These are phyloP conservation scores for Microstegium vimineum DNA, from an alignment of 176 grass and related monocot genomes.

Conservation along the genomic window DNA sequence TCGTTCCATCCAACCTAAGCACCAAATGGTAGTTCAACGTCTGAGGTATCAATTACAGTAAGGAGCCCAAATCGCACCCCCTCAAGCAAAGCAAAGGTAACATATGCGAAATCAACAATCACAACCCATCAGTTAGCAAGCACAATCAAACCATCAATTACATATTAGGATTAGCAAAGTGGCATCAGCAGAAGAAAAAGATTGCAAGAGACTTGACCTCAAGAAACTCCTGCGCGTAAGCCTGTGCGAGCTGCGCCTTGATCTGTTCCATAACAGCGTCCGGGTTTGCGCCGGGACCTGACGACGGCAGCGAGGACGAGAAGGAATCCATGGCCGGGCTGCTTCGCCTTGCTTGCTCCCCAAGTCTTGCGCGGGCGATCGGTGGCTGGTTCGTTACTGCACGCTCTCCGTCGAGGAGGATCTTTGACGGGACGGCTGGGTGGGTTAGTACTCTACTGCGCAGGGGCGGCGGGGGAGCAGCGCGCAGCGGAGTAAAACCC, in stretches of 20 bases:
- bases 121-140: too few relatives aligned
- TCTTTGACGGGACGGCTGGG: background rate
- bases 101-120: too few relatives aligned
- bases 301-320: constrained; percentile 64
- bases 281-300: constrained; percentile 27
- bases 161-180: too few relatives aligned
- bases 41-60: background rate
- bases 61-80: too few relatives aligned
- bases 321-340: constrained; percentile 56
- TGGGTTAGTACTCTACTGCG: too few relatives aligned
- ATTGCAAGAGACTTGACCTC: constrained; percentile 39
- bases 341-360: constrained; percentile 29
- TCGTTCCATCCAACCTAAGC: background rate
- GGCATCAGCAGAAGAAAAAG: background rate
- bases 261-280: constrained; percentile 77
- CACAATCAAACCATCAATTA: too few relatives aligned
- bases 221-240: constrained; percentile 77
- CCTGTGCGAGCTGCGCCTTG: constrained; percentile 79
- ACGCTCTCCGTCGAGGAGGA: background rate
- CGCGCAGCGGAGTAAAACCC: constrained; percentile 6
- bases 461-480: background rate
- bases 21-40: background rate
- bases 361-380: background rate
- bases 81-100: too few relatives aligned
- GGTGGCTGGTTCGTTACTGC: background rate